Evolutionary conservation across 106 monocot species (phyloP).

Genomic region (Alisma plantagoaquatica): DNA sequence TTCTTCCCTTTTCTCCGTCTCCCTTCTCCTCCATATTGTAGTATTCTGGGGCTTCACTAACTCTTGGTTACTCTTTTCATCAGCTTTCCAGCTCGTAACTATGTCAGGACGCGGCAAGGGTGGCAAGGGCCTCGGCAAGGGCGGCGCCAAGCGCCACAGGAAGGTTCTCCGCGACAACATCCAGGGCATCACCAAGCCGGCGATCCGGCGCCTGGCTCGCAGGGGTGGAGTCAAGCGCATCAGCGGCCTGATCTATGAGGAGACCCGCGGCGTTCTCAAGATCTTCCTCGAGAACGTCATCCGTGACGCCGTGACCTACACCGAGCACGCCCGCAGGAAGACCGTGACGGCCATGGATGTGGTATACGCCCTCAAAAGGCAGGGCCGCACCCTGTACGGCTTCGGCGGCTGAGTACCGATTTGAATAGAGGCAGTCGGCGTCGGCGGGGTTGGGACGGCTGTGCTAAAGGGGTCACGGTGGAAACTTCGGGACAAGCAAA

Average conservation of each 20-base stretch:
- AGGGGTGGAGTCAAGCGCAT: slow-evolving; percentile 95
- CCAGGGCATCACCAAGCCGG: slow-evolving; percentile 96
- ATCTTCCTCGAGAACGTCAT: slow-evolving; percentile 95
- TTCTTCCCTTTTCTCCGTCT: no score
- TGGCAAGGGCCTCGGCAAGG: slow-evolving; percentile 14
- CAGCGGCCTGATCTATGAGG: slow-evolving; percentile 90
- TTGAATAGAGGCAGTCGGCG: no score
- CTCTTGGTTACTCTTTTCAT: no score
- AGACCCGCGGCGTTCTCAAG: slow-evolving; percentile 88
- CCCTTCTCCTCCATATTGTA: no score
- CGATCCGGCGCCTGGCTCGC: slow-evolving; percentile 68
- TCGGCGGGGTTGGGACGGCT: no score
- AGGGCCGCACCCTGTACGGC: slow-evolving; percentile 71
- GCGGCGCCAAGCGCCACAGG: slow-evolving; percentile 20
- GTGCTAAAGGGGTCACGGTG: no score
- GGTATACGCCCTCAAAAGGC: slow-evolving; percentile 82
- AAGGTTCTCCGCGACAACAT: slow-evolving; percentile 92
- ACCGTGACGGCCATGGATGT: slow-evolving; percentile 89
- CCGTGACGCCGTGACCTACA: slow-evolving; percentile 90
- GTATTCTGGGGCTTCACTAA: no score
- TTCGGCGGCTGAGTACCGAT: no score
- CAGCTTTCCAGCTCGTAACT: no score
- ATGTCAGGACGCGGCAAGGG: slow-evolving; percentile 18
- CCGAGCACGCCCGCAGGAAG: slow-evolving; percentile 83
- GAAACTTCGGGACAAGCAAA: no score